Conservation (phyloP, 371 early-diverging fungal genomes). For the Capniomyces stellatus region DNA sequence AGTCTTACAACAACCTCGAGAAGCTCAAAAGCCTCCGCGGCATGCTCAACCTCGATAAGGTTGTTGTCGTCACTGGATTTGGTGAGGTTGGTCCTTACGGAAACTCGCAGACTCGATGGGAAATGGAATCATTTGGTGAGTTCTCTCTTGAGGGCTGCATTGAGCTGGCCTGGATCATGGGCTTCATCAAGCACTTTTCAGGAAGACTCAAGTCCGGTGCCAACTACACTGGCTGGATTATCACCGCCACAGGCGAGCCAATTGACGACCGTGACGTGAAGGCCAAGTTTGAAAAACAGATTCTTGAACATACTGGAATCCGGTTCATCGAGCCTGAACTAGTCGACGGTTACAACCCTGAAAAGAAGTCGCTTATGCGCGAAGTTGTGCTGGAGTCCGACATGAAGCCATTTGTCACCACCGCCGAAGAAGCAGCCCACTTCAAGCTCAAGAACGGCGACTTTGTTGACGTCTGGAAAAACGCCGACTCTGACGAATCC, state of each 20-base stretch:
- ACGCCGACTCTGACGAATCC: conserved; percentile 35
- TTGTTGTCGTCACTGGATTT: conserved; percentile 85
- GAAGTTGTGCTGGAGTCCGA: conserved; percentile 85
- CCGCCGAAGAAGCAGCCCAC: conserved; percentile 79
- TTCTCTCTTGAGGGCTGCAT: conserved; percentile 91
- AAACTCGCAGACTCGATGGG: conserved; percentile 88
- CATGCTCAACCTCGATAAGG: conserved; percentile 80
- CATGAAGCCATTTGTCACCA: conserved; percentile 75
- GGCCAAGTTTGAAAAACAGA: conserved; percentile 79
- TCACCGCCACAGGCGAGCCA: conserved; percentile 74
- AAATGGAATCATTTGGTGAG: conserved; percentile 86
- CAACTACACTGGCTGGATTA: conserved; percentile 87
- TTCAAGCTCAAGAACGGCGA: conserved; percentile 78
- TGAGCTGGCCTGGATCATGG: conserved; percentile 96
- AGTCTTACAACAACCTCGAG: conserved; percentile 37
- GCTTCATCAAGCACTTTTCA: conserved; percentile 75
- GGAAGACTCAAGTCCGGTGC: conserved; percentile 66
- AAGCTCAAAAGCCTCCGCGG: conserved; percentile 57
- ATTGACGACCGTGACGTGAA: conserved; percentile 84
- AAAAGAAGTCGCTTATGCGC: conserved; percentile 72
- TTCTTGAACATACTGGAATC: conserved; percentile 84
- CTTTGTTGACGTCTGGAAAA: conserved; percentile 63
- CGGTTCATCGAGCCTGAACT: conserved; percentile 84
- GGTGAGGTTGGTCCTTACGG: conserved; percentile 93
- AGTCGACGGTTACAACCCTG: conserved; percentile 82